These are phyloP conservation scores for Xylaria cubensis DNA, from an alignment of 495 filamentous ascomycete species.

Conservation along the genomic window DNA sequence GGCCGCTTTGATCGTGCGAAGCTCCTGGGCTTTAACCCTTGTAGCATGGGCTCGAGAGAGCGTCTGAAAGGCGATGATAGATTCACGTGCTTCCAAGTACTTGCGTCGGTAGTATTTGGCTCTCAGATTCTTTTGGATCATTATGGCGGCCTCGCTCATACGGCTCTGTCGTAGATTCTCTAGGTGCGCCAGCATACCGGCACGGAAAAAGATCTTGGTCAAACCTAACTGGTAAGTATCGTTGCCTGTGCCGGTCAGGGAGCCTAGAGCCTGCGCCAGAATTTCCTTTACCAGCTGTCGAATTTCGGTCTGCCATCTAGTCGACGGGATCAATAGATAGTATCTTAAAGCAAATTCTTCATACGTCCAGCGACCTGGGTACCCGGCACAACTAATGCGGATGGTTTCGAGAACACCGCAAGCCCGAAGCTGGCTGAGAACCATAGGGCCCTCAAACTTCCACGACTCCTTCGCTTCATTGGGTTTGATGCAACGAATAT, in stretches of 20 bases:
- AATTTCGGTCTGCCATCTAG: conserved; percentile 92
- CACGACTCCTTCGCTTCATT: conserved; percentile 97
- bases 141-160: conserved; percentile 91
- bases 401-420: conserved; percentile 99
- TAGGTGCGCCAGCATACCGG: conserved; percentile 97
- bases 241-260: conserved; percentile 74
- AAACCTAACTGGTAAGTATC: conserved; percentile 97
- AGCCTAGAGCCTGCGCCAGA: conserved; percentile 84
- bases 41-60: conserved; percentile 75
- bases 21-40: conserved; percentile 77
- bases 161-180: conserved; percentile 90
- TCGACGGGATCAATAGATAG: conserved; percentile 96
- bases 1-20: conserved; percentile 82
- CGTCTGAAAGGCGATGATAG: conserved; percentile 82
- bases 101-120: conserved; percentile 94
- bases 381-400: conserved; percentile 96
- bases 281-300: conserved; percentile 92
- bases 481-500: conserved; percentile 99
- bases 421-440: conserved; percentile 93
- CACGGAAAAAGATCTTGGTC: conserved; percentile 99
- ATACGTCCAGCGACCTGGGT: conserved; percentile 98
- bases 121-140: conserved; percentile 98
- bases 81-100: conserved; percentile 83
- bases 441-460: conserved; percentile 99
- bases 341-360: conserved; percentile 98